Conservation (phyloP, 306 rosid genomes). For the Cucumis cinereus region DNA sequence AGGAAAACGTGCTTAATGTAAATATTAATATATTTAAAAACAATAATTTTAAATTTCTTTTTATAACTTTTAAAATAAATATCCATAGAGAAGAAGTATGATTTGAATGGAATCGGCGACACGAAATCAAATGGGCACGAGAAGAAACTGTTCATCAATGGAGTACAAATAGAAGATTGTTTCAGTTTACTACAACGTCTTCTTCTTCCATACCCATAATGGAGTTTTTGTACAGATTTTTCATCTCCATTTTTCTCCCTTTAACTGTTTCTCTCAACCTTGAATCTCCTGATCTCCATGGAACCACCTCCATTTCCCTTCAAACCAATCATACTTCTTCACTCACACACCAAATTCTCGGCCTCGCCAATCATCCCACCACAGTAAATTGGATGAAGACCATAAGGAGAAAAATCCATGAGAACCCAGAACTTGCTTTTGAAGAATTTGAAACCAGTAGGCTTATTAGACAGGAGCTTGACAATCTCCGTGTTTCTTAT, state of each 20-base stretch:
- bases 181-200: background rate
- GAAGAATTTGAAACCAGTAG: slow-evolving; percentile 65
- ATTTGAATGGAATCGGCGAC: too few species aligned
- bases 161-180: background rate
- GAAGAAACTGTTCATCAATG: background rate
- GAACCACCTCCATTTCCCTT: background rate
- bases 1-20: too few species aligned
- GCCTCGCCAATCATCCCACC: slow-evolving; percentile 35
- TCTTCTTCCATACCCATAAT: background rate
- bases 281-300: background rate
- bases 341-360: slow-evolving; percentile 25
- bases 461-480: slow-evolving; percentile 59
- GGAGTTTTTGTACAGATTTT: background rate
- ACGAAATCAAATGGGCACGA: too few species aligned
- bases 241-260: slow-evolving; percentile 19
- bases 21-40: too few species aligned
- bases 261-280: slow-evolving; percentile 21
- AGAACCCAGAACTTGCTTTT: slow-evolving; percentile 66
- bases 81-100: too few species aligned
- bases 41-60: too few species aligned
- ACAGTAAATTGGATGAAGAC: slow-evolving; percentile 54
- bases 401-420: slow-evolving; percentile 66
- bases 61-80: too few species aligned
- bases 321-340: slow-evolving; percentile 5
- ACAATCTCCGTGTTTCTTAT: slow-evolving; percentile 39